These are phyloP conservation scores for Diutina sp. DNA, from an alignment of 1,139 yeast genomes.

Conservation along the genomic window DNA sequence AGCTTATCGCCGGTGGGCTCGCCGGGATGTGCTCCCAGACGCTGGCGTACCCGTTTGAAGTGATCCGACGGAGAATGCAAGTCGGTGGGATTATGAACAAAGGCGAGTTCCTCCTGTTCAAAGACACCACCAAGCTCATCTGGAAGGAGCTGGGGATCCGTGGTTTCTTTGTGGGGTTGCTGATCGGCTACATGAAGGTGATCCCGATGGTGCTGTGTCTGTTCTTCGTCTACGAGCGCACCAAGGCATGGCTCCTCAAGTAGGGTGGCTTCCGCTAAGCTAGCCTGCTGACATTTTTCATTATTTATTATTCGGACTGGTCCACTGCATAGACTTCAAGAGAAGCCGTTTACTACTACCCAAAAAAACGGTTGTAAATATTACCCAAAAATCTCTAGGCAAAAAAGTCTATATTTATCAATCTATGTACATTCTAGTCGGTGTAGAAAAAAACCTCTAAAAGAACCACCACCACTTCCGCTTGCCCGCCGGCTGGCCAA, in stretches of 20 bases:
- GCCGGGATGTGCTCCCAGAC: conserved; percentile 95
- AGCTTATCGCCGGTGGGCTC: conserved; percentile 83
- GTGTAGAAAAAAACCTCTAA: conserved; percentile 15
- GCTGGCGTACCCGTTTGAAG: conserved; percentile 95
- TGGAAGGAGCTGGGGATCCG: conserved; percentile 61
- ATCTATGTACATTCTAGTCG: conserved; percentile 6
- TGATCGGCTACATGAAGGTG: conserved; percentile 90
- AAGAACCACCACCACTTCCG: conserved; percentile 51
- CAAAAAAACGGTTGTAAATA: background rate
- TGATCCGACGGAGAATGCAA: conserved; percentile 88
- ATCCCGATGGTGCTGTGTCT: conserved; percentile 97
- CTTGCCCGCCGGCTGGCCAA: conserved; percentile 40
- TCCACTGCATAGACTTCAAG: background rate
- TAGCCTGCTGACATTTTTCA: background rate
- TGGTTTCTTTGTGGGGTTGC: conserved; percentile 88
- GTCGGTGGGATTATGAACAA: conserved; percentile 74
- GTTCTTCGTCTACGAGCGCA: conserved; percentile 84
- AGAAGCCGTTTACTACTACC: background rate
- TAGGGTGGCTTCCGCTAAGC: background rate
- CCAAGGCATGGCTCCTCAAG: conserved; percentile 39
- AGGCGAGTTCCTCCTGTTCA: conserved; percentile 46
- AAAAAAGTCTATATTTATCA: background rate
- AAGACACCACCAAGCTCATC: conserved; percentile 41
- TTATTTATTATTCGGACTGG: background rate
- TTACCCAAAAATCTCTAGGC: background rate